phyloP scores from a whole-genome alignment of 2,329 filamentous ascomycete species.

The Fusarium domesticum region DNA sequence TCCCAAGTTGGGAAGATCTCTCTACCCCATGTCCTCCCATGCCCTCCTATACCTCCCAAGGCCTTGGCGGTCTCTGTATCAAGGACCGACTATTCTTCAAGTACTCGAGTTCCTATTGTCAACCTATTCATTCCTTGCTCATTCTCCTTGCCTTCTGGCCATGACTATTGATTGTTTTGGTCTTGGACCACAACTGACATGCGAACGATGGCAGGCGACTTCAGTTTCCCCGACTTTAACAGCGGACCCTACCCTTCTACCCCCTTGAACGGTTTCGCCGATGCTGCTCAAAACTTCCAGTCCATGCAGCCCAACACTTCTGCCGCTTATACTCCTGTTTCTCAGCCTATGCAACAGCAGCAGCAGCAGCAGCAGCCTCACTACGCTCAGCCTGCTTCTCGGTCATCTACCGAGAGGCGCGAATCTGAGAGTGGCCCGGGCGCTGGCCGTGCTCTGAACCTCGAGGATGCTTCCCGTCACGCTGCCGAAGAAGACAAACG shows the following conservation, averaged over 20 bases:
- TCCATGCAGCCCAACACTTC: conserved; percentile 53
- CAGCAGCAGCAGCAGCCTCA: conserved; percentile 22
- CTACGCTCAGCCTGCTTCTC: conserved; percentile 31
- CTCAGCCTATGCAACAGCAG: conserved; percentile 37
- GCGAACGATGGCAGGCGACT: conserved; percentile 53
- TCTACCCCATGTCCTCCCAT: not conserved
- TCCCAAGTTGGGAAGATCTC: conserved; percentile 28
- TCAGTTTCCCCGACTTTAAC: conserved; percentile 54
- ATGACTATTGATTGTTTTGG: conserved; percentile 22
- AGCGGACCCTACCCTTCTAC: conserved; percentile 51
- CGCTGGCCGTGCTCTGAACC: conserved; percentile 47
- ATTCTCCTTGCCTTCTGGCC: conserved; percentile 14
- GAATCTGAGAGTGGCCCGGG: conserved; percentile 42
- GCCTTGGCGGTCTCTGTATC: conserved; percentile 17
- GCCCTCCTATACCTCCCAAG: conserved; percentile 9
- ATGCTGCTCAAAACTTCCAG: conserved; percentile 41
- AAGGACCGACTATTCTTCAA: conserved; percentile 22
- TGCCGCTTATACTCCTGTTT: conserved; percentile 41
- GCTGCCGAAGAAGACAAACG: conserved; percentile 89
- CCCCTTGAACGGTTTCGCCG: conserved; percentile 42
- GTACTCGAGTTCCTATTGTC: no score
- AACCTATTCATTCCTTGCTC: conserved; percentile 13
- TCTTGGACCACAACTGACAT: conserved; percentile 28
- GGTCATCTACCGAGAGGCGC: conserved; percentile 42
- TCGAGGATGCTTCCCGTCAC: conserved; percentile 68